These are phyloP conservation scores for Botryotinia narcissicola DNA, from an alignment of 2,329 filamentous ascomycete genomes.

Conservation along the genomic window DNA sequence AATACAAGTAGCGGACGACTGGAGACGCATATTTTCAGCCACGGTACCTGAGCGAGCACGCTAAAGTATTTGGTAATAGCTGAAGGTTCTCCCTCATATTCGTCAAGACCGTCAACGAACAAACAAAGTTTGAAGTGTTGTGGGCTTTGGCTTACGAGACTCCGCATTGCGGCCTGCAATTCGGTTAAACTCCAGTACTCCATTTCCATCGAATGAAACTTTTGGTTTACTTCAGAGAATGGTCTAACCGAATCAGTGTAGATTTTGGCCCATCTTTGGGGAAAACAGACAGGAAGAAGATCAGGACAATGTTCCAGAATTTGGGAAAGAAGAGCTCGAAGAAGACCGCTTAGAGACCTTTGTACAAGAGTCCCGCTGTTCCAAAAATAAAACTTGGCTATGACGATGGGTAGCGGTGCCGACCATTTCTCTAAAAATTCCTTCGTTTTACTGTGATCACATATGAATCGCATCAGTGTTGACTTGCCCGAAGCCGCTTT, in stretches of 20 bases:
- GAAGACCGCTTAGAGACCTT: constrained; percentile 19
- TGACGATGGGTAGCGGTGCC: constrained; percentile 18
- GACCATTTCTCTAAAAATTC: constrained; percentile 36
- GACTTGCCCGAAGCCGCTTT: constrained; percentile 27
- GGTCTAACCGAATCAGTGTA: background rate
- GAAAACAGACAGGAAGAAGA: background rate
- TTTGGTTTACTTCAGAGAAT: background rate
- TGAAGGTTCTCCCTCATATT: constrained; percentile 19
- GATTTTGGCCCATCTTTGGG: background rate
- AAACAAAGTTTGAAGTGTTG: background rate
- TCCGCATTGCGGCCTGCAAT: background rate
- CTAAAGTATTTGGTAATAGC: constrained; percentile 14
- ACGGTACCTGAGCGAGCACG: background rate
- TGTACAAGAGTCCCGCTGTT: constrained; percentile 40
- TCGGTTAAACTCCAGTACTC: background rate
- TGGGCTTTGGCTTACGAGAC: background rate
- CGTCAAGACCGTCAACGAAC: background rate
- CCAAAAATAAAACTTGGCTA: constrained; percentile 48
- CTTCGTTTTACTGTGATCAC: background rate
- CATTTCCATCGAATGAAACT: background rate
- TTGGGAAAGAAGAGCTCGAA: constrained; percentile 21
- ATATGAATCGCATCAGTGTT: constrained; percentile 28
- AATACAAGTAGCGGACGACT: constrained; percentile 19
- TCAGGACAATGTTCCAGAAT: background rate
- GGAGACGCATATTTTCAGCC: constrained; percentile 21